phyloP scores from a whole-genome alignment of 805 yeast genomes.

The Jamesozyma hellenica region DNA sequence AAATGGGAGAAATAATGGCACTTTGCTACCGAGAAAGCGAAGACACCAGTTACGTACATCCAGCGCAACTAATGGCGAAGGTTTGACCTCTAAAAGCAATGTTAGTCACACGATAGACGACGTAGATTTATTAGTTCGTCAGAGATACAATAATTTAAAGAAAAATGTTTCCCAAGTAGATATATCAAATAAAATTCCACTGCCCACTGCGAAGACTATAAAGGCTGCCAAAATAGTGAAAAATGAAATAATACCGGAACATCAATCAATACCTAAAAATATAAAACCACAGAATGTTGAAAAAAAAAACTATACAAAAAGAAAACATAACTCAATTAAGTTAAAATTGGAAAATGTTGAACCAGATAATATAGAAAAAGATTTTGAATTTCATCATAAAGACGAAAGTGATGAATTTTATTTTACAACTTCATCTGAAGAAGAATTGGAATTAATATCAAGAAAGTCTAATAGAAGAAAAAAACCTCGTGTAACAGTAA shows the following conservation, averaged over 20 bases:
- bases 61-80: neutral
- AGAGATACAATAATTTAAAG: neutral
- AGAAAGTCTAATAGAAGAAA: constrained; percentile 7
- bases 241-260: neutral
- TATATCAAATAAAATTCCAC: neutral
- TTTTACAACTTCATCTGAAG: constrained; percentile 27
- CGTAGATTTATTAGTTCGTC: constrained; percentile 1
- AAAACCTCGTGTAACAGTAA: constrained; percentile 23
- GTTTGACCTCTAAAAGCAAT: neutral
- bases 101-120: neutral
- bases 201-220: neutral
- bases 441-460: constrained; percentile 13
- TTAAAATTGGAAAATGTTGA: neutral
- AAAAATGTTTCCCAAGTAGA: neutral
- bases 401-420: constrained; percentile 16
- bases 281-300: neutral
- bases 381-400: neutral
- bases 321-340: neutral
- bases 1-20: constrained; percentile 9
- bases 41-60: constrained; percentile 3
- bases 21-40: neutral
- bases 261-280: neutral
- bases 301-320: neutral
- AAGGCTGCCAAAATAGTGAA: neutral
- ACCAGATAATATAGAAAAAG: neutral